Base-by-base conservation (phyloP, 2,329 filamentous ascomycete species). In the Cercospora sp. region DNA sequence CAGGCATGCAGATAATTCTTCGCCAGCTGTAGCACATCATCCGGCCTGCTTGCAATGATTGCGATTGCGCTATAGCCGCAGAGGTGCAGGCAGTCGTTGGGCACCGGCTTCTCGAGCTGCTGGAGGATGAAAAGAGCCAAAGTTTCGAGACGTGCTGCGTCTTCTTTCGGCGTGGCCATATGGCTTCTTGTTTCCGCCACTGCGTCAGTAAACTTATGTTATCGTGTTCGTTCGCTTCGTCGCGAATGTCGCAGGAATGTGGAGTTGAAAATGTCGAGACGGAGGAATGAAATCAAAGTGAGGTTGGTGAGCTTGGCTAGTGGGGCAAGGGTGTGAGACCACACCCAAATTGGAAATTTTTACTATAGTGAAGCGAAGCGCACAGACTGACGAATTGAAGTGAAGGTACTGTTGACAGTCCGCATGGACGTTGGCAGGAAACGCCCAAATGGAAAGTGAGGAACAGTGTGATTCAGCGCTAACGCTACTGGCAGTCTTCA, bases 1-100 rank as follows among this genome's bases (percentile, higher is more conserved):
- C 87, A 92, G 3, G 89, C 85, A 73, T 94, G 90, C 69, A 94
- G 87, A 71, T 88, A 90, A 51, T 86, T 82, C 65, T 88, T 88
- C 0, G 90, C 86, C 13, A 91, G 79, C 7, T 83, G 81, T 5
- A 88, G 79, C 16, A 90, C 78, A 66, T 90, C 86, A 40, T 85
- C 77, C 5, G 82, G 79, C 12, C 79, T 75, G 12, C 34, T 62
- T 18, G 71, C 63, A 9, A 85, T 75, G 16, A 83, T 74, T 2
- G 66, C 63, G 7, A 83, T 72, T 4, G 79, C 75, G 5, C 82
- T 79, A 37, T 75, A 68, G 24, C 83, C 83, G 71, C 83, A 85
- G 43, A 75, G 74, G 30, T 77, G 72, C 16, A 85, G 81, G 1
- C 70, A 62, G 18, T 79, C 77, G 30, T 74, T 66, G 5, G 65